Evolutionary conservation across 768 basidiomycete species (phyloP).

Genomic region (Suillus variegatus): DNA sequence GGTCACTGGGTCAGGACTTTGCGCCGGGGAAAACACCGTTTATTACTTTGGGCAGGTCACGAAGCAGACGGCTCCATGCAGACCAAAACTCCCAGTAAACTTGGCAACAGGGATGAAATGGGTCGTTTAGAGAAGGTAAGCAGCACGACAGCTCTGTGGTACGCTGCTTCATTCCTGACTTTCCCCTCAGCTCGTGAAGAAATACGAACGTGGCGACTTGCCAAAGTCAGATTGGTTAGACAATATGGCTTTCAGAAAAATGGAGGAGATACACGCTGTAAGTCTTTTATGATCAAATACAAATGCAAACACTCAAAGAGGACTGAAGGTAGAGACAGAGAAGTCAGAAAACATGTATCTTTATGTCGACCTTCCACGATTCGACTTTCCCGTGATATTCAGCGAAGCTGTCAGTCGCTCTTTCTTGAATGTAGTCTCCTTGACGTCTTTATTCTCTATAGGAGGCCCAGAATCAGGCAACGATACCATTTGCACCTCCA

Average conservation of each 20-base stretch:
- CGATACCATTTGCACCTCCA: constrained; percentile 43
- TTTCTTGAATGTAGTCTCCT: background rate
- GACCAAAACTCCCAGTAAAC: constrained; percentile 85
- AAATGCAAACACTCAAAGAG: background rate
- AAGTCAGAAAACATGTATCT: constrained; percentile 95
- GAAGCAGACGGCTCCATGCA: constrained; percentile 88
- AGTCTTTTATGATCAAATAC: constrained; percentile 23
- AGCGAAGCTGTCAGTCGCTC: constrained; percentile 72
- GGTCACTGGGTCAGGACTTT: constrained; percentile 60
- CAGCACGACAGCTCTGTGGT: background rate
- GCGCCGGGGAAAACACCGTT: constrained; percentile 87
- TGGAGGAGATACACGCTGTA: constrained; percentile 93
- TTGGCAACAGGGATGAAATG: constrained; percentile 85
- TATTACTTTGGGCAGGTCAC: constrained; percentile 78
- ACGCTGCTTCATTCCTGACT: constrained; percentile 28
- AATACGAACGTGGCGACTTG: constrained; percentile 93
- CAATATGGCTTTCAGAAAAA: constrained; percentile 88
- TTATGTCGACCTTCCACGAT: constrained; percentile 93
- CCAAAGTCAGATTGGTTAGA: constrained; percentile 97
- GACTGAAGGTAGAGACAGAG: constrained; percentile 76
- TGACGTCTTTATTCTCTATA: constrained; percentile 18
- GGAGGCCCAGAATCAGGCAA: constrained; percentile 43
- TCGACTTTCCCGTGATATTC: constrained; percentile 96
- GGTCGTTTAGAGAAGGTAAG: constrained; percentile 88
- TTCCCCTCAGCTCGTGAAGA: constrained; percentile 74